A percentile compares a stretch with the other conserved stretches of the same genome.
Evolutionary conservation across 2,329 filamentous ascomycete species (phyloP).

Genomic region (Nemania abortiva): DNA sequence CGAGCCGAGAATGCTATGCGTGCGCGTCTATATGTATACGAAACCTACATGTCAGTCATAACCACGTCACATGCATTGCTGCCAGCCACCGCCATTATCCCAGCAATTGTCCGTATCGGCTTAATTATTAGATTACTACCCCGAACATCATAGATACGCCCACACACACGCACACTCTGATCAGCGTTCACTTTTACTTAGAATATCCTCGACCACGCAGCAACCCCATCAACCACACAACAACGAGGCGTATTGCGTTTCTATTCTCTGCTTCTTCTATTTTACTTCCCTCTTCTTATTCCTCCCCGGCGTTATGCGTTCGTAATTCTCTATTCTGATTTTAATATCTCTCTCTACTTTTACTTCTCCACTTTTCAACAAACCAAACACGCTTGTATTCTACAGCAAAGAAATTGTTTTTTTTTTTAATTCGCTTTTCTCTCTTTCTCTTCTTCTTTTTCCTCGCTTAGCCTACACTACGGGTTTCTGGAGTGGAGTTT

Average conservation of each 20-base stretch:
- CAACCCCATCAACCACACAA: not conserved
- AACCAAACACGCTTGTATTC: not conserved
- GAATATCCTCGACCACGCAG: not conserved
- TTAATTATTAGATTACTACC: not conserved
- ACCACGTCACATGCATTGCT: not conserved
- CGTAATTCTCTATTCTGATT: too few relatives aligned
- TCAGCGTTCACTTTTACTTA: not conserved
- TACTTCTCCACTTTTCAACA: not conserved
- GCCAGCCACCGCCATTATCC: not conserved
- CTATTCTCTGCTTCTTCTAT: not conserved
- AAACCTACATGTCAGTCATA: too few relatives aligned
- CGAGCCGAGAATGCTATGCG: not conserved
- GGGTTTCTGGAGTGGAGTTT: conserved; percentile 14
- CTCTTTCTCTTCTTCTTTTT: not conserved
- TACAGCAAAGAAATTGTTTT: not conserved
- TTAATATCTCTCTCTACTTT: not conserved
- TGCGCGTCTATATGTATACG: too few relatives aligned
- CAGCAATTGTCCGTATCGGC: too few relatives aligned
- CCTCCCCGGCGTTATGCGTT: too few relatives aligned
- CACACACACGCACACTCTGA: not conserved
- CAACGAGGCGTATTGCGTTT: not conserved
- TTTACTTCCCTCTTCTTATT: not conserved
- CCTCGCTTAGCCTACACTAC: not conserved
- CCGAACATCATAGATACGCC: not conserved
- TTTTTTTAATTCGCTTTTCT: not conserved